Evolutionary conservation across 1,139 yeast genomes (phyloP).

Genomic region (Kodamaea alishanica): DNA sequence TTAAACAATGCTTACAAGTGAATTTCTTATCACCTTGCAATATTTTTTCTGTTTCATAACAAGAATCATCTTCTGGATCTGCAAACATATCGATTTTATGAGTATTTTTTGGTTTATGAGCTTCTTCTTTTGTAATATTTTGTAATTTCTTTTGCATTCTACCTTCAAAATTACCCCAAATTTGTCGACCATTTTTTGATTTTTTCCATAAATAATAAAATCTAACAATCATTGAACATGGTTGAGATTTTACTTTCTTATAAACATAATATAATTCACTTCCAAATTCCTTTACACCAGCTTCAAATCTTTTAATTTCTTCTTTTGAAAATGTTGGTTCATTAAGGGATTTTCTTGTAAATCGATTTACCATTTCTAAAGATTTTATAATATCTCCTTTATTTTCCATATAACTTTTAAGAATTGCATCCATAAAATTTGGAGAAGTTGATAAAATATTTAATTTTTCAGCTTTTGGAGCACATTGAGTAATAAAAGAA

Average conservation of each 20-base stretch:
- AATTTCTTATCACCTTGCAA: conserved; percentile 32
- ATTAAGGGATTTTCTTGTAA: conserved; percentile 56
- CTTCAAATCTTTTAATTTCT: conserved; percentile 69
- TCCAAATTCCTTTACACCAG: conserved; percentile 70
- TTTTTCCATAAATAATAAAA: conserved; percentile 91
- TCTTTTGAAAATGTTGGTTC: conserved; percentile 72
- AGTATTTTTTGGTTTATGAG: conserved; percentile 16
- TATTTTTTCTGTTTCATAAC: conserved; percentile 56
- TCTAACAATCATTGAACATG: conserved; percentile 74
- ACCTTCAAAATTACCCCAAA: conserved; percentile 84
- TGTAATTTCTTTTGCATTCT: conserved; percentile 54
- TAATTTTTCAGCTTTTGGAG: conserved; percentile 51
- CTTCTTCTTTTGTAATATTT: conserved; percentile 32
- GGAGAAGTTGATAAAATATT: conserved; percentile 46
- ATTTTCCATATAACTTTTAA: conserved; percentile 50
- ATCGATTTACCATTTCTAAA: conserved; percentile 27
- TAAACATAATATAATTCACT: conserved; percentile 75
- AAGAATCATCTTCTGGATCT: conserved; percentile 68
- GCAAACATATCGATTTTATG: conserved; percentile 40
- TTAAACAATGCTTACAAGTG: conserved; percentile 63
- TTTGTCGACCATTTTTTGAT: conserved; percentile 64
- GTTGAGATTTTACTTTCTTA: conserved; percentile 64
- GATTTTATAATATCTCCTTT: conserved; percentile 52
- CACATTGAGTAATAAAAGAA: conserved; percentile 51
- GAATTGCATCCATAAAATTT: conserved; percentile 73